phyloP scores from a whole-genome alignment of 2,329 filamentous ascomycete genomes.

The Albifimbria verrucaria region DNA sequence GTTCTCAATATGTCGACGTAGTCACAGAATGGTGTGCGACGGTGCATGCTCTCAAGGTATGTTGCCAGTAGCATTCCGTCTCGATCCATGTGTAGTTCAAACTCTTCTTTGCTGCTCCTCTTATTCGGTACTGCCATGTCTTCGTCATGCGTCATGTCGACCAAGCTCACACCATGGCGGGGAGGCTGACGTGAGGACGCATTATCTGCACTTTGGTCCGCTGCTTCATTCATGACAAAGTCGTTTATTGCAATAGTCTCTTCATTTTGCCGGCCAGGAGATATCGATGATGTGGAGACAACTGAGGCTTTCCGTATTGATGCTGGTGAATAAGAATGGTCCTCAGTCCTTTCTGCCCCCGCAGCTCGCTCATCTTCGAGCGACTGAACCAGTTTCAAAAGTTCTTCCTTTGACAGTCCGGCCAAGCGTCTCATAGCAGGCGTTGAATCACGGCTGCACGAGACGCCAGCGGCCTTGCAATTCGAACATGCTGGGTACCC shows the following conservation, averaged over 20 bases:
- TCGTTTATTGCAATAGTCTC: no score
- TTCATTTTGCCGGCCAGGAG: no score
- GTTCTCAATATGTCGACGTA: background rate
- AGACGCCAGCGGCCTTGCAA: conserved; percentile 4
- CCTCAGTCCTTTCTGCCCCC: no score
- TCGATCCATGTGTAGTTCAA: background rate
- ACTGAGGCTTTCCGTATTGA: no score
- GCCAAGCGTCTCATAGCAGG: conserved; percentile 6
- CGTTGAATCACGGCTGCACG: conserved; percentile 6
- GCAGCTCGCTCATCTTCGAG: background rate
- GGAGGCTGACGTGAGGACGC: no score
- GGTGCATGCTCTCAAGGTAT: background rate
- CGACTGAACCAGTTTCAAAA: conserved; percentile 5
- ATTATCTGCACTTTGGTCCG: no score
- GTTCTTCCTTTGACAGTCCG: conserved; percentile 7
- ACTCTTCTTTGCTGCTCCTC: background rate
- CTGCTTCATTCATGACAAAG: no score
- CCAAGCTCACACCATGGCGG: no score
- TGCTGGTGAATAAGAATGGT: no score
- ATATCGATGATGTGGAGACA: no score
- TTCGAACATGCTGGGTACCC: conserved; percentile 7
- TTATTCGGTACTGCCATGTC: background rate
- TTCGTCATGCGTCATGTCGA: no score
- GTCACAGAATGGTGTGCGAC: background rate
- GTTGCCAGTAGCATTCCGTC: background rate